These are phyloP conservation scores for Fusarium gaditjirri DNA, from an alignment of 2,329 filamentous ascomycete genomes.

Conservation along the genomic window DNA sequence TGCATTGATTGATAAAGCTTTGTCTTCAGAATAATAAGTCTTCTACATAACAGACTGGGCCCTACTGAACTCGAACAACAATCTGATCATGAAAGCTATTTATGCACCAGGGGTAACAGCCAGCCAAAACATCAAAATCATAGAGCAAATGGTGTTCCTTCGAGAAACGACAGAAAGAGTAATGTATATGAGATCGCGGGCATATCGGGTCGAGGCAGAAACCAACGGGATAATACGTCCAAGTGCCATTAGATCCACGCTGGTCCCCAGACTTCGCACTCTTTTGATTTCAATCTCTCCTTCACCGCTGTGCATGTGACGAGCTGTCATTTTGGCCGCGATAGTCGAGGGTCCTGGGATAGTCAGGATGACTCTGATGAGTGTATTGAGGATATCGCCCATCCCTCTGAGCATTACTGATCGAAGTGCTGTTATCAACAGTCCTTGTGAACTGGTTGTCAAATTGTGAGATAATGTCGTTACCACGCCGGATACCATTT, in stretches of 20 bases:
- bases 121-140: neutral
- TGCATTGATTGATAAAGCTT: neutral
- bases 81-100: neutral
- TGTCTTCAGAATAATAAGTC: neutral
- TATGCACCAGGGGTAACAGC: neutral
- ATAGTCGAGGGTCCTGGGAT: neutral
- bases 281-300: neutral
- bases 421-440: neutral
- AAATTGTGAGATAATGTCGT: constrained; percentile 4
- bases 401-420: neutral
- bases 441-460: constrained; percentile 1
- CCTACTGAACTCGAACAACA: neutral
- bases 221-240: neutral
- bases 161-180: neutral
- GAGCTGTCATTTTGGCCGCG: neutral
- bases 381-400: neutral
- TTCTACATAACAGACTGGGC: neutral
- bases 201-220: neutral
- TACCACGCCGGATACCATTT: neutral
- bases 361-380: neutral
- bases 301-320: neutral
- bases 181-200: neutral
- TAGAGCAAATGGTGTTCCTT: neutral
- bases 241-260: neutral
- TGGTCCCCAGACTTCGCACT: too few relatives aligned